A percentile compares a stretch with the other conserved stretches of the same genome.
These are phyloP conservation scores for Collybia nuda DNA, from an alignment of 768 basidiomycete species.

Conservation along the genomic window DNA sequence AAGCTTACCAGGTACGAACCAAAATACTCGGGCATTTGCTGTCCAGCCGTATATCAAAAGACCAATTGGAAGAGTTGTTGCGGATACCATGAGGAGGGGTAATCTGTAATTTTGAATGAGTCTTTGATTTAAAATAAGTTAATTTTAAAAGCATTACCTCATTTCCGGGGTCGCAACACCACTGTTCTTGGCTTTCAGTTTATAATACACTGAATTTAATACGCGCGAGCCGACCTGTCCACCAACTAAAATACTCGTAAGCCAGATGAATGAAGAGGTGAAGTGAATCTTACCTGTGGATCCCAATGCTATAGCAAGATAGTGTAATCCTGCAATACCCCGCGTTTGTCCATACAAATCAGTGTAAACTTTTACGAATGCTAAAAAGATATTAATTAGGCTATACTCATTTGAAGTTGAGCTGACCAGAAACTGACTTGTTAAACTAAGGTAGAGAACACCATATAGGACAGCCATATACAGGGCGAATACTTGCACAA, in stretches of 20 bases:
- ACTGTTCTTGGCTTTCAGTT: constrained; percentile 44
- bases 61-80: constrained; percentile 55
- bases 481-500: constrained; percentile 56
- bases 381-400: constrained; percentile 23
- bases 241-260: constrained; percentile 21
- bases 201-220: constrained; percentile 46
- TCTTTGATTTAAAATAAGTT: not conserved
- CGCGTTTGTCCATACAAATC: constrained; percentile 43
- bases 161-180: constrained; percentile 56
- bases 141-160: constrained; percentile 28
- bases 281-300: constrained; percentile 36
- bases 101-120: constrained; percentile 16
- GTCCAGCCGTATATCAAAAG: constrained; percentile 67
- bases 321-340: constrained; percentile 62
- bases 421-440: constrained; percentile 26
- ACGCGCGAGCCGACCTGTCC: constrained; percentile 40
- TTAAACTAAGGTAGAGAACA: constrained; percentile 38
- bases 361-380: constrained; percentile 53
- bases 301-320: constrained; percentile 60
- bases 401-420: constrained; percentile 2
- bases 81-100: constrained; percentile 45
- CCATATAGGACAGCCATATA: constrained; percentile 65
- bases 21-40: constrained; percentile 46
- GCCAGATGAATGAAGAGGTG: constrained; percentile 6
- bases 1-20: constrained; percentile 56